Conservation (phyloP, 768 basidiomycete genomes). For the Xanthoconium stramineum region DNA sequence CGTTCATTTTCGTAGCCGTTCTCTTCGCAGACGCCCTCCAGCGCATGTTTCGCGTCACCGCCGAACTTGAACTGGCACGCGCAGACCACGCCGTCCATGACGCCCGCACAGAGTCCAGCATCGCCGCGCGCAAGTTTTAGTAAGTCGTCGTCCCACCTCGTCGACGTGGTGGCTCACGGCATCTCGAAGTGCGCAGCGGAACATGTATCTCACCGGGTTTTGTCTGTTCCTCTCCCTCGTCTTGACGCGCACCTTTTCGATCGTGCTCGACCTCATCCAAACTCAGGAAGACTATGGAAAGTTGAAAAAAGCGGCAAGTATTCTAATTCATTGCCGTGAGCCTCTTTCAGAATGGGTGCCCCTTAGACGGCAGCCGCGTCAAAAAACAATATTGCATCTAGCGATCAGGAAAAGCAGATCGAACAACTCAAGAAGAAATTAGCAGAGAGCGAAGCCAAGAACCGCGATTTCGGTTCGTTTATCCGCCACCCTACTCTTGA, state of each 20-base stretch:
- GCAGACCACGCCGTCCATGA: constrained; percentile 49
- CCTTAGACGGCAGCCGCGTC: constrained; percentile 35
- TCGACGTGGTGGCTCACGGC: neutral
- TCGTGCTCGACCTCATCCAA: constrained; percentile 87
- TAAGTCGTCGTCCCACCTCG: constrained; percentile 33
- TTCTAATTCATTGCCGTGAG: neutral
- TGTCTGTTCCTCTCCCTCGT: constrained; percentile 95
- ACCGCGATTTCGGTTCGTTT: constrained; percentile 61
- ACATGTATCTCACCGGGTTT: constrained; percentile 90
- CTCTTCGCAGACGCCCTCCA: constrained; percentile 91
- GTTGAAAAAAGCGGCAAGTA: constrained; percentile 59
- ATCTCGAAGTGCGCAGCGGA: constrained; percentile 68
- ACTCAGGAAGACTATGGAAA: constrained; percentile 85
- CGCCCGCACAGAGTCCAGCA: constrained; percentile 78
- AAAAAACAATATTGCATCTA: constrained; percentile 22
- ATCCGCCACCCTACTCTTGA: neutral
- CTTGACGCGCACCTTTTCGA: constrained; percentile 88
- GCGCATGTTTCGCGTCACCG: constrained; percentile 80
- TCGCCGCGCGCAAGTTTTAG: constrained; percentile 94
- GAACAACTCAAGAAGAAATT: constrained; percentile 68
- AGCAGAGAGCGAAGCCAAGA: constrained; percentile 51
- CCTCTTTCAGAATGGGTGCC: neutral
- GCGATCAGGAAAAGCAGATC: constrained; percentile 41
- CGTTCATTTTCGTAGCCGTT: constrained; percentile 88
- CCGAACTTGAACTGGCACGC: constrained; percentile 70